These are phyloP conservation scores for Salvia sclarea DNA, from an alignment of 305 asterid species.

Conservation along the genomic window DNA sequence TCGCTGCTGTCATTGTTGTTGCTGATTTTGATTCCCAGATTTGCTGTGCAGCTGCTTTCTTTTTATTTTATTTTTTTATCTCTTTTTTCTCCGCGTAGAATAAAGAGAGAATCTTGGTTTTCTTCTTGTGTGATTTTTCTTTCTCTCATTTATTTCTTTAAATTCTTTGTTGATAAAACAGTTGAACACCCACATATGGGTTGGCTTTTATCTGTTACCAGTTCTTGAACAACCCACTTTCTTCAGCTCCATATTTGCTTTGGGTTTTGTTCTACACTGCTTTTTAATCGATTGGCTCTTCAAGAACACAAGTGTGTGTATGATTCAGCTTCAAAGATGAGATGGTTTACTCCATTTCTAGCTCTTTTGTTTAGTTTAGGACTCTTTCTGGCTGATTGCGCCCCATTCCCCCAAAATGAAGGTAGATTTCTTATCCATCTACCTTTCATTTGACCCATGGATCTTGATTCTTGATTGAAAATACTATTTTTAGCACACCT, in stretches of 20 bases:
- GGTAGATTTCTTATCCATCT: conserved; percentile 36
- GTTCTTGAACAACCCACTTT: conserved; percentile 37
- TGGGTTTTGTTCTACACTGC: conserved; percentile 24
- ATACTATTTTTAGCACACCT: background rate
- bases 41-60: conserved; percentile 15
- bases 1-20: conserved; percentile 17
- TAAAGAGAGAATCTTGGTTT: conserved; percentile 34
- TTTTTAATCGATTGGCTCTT: conserved; percentile 38
- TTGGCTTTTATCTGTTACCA: conserved; percentile 20
- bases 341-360: conserved; percentile 36
- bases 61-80: background rate
- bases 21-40: conserved; percentile 37
- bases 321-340: conserved; percentile 41
- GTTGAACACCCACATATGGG: conserved; percentile 28
- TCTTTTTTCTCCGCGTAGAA: conserved; percentile 6
- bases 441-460: conserved; percentile 29
- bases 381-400: conserved; percentile 42
- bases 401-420: conserved; percentile 63
- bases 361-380: conserved; percentile 47
- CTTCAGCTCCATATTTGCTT: conserved; percentile 8
- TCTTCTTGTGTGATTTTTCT: conserved; percentile 16
- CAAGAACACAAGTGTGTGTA: conserved; percentile 26
- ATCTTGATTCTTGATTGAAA: conserved; percentile 43
- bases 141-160: conserved; percentile 24
- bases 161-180: conserved; percentile 16